Evolutionary conservation across 257 asterid species (phyloP).

Genomic region (Solanum rostratum): DNA sequence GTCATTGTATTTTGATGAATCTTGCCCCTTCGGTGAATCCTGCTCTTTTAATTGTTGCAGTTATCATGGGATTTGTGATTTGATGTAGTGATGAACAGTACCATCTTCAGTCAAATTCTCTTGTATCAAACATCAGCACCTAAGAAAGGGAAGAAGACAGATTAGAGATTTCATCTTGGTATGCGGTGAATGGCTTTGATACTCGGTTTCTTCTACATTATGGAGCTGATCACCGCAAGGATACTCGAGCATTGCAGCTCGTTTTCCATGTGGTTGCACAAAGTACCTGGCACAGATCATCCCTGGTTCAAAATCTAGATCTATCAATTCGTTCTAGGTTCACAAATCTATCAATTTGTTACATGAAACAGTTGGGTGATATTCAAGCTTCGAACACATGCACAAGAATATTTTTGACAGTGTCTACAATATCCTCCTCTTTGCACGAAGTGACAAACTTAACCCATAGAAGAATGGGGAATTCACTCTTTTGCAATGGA

Average conservation of each 20-base stretch:
- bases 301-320: neutral
- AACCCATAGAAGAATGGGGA: constrained; percentile 89
- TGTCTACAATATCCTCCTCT: constrained; percentile 26
- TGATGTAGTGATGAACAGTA: too few relatives aligned
- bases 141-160: too few relatives aligned
- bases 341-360: neutral
- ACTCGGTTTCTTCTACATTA: neutral
- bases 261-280: neutral
- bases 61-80: too few relatives aligned
- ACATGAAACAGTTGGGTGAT: neutral
- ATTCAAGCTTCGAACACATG: constrained; percentile 25
- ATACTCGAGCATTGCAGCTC: neutral
- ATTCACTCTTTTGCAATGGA: constrained; percentile 66
- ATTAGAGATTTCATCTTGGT: too few relatives aligned
- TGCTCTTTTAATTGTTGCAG: too few relatives aligned
- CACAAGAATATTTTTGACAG: constrained; percentile 18
- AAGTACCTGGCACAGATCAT: neutral
- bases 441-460: constrained; percentile 22
- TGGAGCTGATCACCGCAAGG: neutral
- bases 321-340: neutral
- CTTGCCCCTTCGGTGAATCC: too few relatives aligned
- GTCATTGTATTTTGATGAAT: too few relatives aligned
- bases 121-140: too few relatives aligned
- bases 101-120: too few relatives aligned
- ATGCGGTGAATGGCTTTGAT: too few relatives aligned